Evolutionary conservation across 345 rosid species (phyloP).

Genomic region (Boechera retrofracta): DNA sequence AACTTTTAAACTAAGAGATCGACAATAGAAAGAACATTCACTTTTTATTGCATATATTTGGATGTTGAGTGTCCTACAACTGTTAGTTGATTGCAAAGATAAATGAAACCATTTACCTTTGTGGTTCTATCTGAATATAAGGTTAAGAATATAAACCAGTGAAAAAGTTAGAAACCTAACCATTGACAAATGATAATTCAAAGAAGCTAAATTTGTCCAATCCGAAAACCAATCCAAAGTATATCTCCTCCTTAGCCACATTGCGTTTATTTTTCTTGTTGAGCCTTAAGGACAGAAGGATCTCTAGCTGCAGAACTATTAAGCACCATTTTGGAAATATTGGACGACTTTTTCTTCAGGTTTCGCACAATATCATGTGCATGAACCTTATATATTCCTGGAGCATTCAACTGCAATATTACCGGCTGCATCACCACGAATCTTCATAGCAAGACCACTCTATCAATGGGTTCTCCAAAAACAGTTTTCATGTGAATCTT

Average conservation of each 20-base stretch:
- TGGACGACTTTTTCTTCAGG: too few species aligned
- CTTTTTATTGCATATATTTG: background rate
- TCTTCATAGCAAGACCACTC: constrained; percentile 37
- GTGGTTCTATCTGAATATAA: background rate
- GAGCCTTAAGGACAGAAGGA: constrained; percentile 26
- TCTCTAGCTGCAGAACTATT: constrained; percentile 40
- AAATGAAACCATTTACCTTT: background rate
- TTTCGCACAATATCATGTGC: too few species aligned
- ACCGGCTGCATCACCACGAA: background rate
- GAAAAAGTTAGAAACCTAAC: background rate
- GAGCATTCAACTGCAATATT: background rate
- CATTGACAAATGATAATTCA: background rate
- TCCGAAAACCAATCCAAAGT: background rate
- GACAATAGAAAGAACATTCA: background rate
- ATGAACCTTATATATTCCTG: background rate
- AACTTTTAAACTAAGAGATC: background rate
- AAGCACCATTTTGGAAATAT: background rate
- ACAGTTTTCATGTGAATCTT: background rate
- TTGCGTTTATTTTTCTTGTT: background rate
- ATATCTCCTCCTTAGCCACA: background rate
- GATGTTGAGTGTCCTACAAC: background rate
- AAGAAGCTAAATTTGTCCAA: background rate
- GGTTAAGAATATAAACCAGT: background rate
- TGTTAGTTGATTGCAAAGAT: background rate
- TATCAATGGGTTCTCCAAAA: constrained; percentile 25